Conservation (phyloP, 192 early-diverging fungal genomes). For the Linnemannia hyalina region DNA sequence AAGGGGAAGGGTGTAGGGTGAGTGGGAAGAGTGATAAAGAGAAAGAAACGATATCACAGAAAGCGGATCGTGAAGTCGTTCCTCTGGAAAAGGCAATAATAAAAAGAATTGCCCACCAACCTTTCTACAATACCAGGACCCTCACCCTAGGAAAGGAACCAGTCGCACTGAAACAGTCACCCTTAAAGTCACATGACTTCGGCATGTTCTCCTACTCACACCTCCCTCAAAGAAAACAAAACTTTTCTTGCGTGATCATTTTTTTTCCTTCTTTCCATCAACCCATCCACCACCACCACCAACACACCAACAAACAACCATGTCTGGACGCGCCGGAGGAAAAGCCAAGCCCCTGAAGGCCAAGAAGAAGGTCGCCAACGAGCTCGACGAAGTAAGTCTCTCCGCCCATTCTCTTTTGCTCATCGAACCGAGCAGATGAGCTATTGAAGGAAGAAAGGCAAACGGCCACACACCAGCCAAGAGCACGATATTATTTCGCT, state of each 20-base stretch:
- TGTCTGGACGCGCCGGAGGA: conserved; percentile 73
- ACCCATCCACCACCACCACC: conserved; percentile 16
- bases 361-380: conserved; percentile 73
- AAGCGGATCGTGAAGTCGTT: neutral
- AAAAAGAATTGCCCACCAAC: neutral
- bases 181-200: neutral
- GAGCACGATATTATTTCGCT: neutral
- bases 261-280: conserved; percentile 9
- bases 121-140: too few relatives aligned
- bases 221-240: neutral
- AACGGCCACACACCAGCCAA: neutral
- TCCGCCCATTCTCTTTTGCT: neutral
- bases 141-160: too few relatives aligned
- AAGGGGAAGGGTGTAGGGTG: too few relatives aligned
- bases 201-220: neutral
- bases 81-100: neutral
- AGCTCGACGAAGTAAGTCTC: conserved; percentile 70
- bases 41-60: neutral
- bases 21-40: neutral
- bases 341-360: conserved; percentile 92
- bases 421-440: neutral
- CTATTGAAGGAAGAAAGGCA: too few relatives aligned
- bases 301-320: conserved; percentile 16
- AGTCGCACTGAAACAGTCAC: neutral
- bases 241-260: neutral